Conservation (phyloP, 441 rosid species). For the Cnidoscolus chayamansa region DNA sequence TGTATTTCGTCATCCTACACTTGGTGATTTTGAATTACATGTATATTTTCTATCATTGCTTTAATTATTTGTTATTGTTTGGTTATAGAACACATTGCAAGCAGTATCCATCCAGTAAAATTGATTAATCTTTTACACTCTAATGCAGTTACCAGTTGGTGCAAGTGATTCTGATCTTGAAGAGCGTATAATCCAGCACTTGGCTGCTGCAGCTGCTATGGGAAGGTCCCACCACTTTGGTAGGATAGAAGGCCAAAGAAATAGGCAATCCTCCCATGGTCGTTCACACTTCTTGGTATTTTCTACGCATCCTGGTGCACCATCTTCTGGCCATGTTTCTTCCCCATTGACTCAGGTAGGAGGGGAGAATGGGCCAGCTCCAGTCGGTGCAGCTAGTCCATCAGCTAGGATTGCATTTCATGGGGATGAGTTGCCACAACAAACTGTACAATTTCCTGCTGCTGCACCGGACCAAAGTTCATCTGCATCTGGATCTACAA, state of each 20-base stretch:
- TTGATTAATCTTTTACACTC: conserved; percentile 1
- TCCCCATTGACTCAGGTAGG: conserved; percentile 41
- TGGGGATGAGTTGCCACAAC: conserved; percentile 34
- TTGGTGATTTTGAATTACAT: conserved; percentile 87
- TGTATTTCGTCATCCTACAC: conserved; percentile 85
- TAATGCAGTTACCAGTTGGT: conserved; percentile 70
- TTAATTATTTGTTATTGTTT: conserved; percentile 1
- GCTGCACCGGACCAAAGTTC: conserved; percentile 30
- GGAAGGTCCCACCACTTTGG: conserved; percentile 68
- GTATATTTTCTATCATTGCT: conserved; percentile 39
- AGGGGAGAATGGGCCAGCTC: conserved; percentile 45
- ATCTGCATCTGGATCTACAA: conserved; percentile 34
- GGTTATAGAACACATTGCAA: not conserved
- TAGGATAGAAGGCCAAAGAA: conserved; percentile 74
- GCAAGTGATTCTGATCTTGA: conserved; percentile 81
- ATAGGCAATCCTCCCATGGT: conserved; percentile 46
- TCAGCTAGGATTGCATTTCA: conserved; percentile 37
- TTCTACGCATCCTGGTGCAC: conserved; percentile 47
- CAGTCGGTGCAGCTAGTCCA: conserved; percentile 35
- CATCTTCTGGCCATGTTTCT: conserved; percentile 44
- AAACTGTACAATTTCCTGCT: conserved; percentile 22
- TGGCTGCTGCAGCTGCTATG: conserved; percentile 93
- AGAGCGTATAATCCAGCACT: conserved; percentile 90
- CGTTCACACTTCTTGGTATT: conserved; percentile 77
- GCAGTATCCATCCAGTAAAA: not conserved